Evolutionary conservation across 768 basidiomycete genomes (phyloP), one percentile per base, ranked within the genome.

Genomic region (Mycena galericulata): DNA sequence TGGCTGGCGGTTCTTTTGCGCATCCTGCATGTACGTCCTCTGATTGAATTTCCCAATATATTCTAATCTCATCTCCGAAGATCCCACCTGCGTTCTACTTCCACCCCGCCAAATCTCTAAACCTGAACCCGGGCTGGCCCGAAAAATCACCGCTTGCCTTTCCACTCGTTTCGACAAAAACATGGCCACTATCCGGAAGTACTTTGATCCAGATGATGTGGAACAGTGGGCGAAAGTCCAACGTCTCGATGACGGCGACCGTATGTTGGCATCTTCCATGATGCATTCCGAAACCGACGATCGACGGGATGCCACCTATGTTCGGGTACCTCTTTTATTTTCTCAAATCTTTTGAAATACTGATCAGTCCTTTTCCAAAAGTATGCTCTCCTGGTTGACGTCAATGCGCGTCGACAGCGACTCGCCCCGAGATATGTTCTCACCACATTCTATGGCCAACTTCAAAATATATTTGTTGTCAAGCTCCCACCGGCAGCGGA

Each of bases 341-440:
- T 14, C 20, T 41, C 1, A 27, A 56, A 26, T 32, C 1, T 24
- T 38, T 3, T 50, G 15, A 4, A 12, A 5, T 4, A 10, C 32
- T 51, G 34, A 36, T 36, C 34, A 36, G 34, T 36, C 34, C 34
- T 7, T 36, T 36, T 36, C 34, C 34, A 36, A 36, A 29, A 79
- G 78, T 79, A 79, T 45, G 70, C 73, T 22, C 34, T 75, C 5
- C 68, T 72, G 18, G 72, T 77, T n/a, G 78, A 80, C 65, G 34
- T 29, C 6, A 68, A 76, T 46, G 61, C 70, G 0, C 50, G 58
- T 1, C 24, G 50, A 3, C 65, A 27, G 0, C 61, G 65, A 0
- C 26, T 27, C n/a, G 50, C 22, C 60, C 27, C 73, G 9, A 2
- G 26, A 0, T 55, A 34, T 26, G 32, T 26, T 18, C 51, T 22